A percentile compares a stretch with the other conserved stretches of the same genome.
Evolutionary conservation across 768 basidiomycete species (phyloP).

Genomic region (Boletellus sp.): DNA sequence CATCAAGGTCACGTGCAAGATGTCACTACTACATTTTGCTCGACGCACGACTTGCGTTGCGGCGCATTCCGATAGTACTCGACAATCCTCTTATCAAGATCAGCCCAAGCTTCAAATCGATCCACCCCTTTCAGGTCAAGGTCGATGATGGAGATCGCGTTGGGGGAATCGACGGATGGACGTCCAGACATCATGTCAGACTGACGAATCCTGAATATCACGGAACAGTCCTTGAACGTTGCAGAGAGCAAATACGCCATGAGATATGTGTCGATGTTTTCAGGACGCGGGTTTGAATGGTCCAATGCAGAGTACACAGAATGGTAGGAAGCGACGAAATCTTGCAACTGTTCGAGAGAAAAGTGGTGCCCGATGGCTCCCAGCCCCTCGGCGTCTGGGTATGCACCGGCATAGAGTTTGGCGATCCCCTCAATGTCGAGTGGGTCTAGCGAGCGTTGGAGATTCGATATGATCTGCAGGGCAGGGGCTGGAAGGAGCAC

Average conservation of each 20-base stretch:
- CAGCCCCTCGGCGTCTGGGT: conserved; percentile 12
- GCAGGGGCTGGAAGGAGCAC: conserved; percentile 49
- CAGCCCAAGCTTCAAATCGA: conserved; percentile 66
- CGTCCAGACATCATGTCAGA: background rate
- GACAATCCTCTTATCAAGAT: conserved; percentile 68
- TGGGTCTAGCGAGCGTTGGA: conserved; percentile 76
- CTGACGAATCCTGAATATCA: conserved; percentile 43
- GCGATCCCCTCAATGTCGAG: conserved; percentile 83
- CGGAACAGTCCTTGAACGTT: conserved; percentile 95
- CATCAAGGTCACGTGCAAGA: conserved; percentile 8
- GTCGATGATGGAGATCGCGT: conserved; percentile 71
- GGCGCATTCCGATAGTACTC: conserved; percentile 32
- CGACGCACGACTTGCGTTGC: conserved; percentile 20
- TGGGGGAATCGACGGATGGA: conserved; percentile 31
- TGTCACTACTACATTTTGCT: conserved; percentile 6
- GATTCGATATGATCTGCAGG: conserved; percentile 47
- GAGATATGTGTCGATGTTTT: conserved; percentile 57
- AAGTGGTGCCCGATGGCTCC: conserved; percentile 46
- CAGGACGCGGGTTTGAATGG: conserved; percentile 37
- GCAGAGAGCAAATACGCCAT: conserved; percentile 84
- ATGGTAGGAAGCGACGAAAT: conserved; percentile 56
- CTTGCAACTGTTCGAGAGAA: conserved; percentile 58
- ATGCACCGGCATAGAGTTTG: conserved; percentile 33
- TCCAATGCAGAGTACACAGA: conserved; percentile 32
- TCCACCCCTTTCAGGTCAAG: conserved; percentile 74